Percentiles rank a stretch among this genome's conserved stretches.
Evolutionary conservation across 345 rosid species (phyloP).

Genomic region (Bretschneidera sinensis): DNA sequence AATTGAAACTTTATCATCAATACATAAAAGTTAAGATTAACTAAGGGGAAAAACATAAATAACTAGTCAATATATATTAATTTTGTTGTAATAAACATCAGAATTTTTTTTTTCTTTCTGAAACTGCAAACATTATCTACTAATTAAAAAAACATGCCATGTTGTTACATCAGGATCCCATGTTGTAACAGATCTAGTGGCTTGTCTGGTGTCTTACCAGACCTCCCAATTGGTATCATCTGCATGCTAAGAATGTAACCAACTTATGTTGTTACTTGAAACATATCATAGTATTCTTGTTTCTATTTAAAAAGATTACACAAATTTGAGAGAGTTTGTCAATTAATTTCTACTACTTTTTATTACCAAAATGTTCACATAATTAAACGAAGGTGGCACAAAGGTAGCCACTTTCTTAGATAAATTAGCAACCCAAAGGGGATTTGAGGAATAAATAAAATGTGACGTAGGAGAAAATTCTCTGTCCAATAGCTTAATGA

Average conservation of each 20-base stretch:
- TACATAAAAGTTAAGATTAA: too few species aligned
- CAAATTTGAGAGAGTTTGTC: conserved; percentile 6
- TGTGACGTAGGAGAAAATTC: too few species aligned
- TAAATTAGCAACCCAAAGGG: conserved; percentile 2
- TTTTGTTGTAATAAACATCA: too few species aligned
- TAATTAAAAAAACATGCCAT: too few species aligned
- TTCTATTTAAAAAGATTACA: neutral
- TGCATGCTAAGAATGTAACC: conserved; percentile 49
- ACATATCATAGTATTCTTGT: neutral
- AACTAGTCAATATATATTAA: too few species aligned
- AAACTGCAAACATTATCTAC: too few species aligned
- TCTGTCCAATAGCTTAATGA: too few species aligned
- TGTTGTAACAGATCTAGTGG: conserved; percentile 54
- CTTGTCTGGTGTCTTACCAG: conserved; percentile 26
- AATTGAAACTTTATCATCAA: too few species aligned
- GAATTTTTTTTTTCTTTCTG: too few species aligned
- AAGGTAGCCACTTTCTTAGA: conserved; percentile 10
- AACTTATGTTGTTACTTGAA: conserved; percentile 46
- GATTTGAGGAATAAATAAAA: neutral
- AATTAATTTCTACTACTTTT: neutral
- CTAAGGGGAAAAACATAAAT: too few species aligned
- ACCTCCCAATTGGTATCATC: conserved; percentile 29
- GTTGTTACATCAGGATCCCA: conserved; percentile 35
- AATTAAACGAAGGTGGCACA: conserved; percentile 5
- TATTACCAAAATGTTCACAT: neutral